Evolutionary conservation across 2,329 filamentous ascomycete genomes (phyloP), one percentile per base, ranked within the genome.

Genomic region (Incumbomyces lentus): DNA sequence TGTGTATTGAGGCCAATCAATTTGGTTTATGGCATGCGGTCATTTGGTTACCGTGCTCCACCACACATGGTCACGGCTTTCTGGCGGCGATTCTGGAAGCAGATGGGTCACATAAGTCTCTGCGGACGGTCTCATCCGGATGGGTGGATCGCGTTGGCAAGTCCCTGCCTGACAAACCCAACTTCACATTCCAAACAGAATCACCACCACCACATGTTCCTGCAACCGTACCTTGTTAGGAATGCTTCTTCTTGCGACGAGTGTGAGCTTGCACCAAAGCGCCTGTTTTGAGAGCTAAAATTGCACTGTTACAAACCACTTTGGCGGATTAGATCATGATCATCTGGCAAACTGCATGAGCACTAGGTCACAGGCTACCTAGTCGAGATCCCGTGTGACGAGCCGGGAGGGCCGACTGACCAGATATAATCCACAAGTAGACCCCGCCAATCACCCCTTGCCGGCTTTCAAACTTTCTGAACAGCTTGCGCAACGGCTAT

Each of bases 301-400:
- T 29, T 38, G 6, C 19, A 16, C 37, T 12, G 26, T 18, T 19
- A 6, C 13, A 11, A 12, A 18, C 34, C 10, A 13, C n/a, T 14
- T 22, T 30, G 12, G 19, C 8, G 16, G 30, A 37, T 10, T n/a
- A 31, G 34, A 34, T 38, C 42, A 45, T 45, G 30, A 38, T 18
- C 16, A 3, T 17, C 18, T 22, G 42, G 42, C 42, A 29, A 17
- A 3, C 8, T 38, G 34, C 42, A 45, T 45, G 42, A 38, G 42
- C 42, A 45, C 42, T 45, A 34, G 42, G 34, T 38, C 42, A 45
- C 16, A 33, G 36, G 42, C 34, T 30, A 37, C 22, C 32, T 19
- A 35, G 40, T 36, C 16, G 19, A 31, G 38, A 45, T n/a, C 38
- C 31, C 38, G 42, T 45, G 42, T 38, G 38, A 45, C 42, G 34